Base-by-base conservation (phyloP, 805 yeast species). In the Kluyveromyces nonfermentans region DNA sequence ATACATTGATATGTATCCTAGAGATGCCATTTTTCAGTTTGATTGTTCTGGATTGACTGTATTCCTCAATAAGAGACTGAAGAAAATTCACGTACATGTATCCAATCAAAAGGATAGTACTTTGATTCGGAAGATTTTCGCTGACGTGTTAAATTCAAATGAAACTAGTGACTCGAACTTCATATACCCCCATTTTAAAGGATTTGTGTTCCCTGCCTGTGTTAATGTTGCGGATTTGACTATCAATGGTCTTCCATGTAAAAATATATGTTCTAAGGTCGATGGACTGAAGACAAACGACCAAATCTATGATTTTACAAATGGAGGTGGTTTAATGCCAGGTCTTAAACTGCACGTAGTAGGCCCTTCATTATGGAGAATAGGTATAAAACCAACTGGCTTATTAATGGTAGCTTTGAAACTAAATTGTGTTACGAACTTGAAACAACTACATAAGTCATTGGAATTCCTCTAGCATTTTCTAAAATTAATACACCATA, bases 1-100 rank as follows among this genome's bases (percentile, higher is more conserved):
- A 1, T 72, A 53, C 50, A 59, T 69, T 5, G 80, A 76, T 52
- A 57, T 48, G 2, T 33, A 22, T 38, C 38, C 50, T 31, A 57
- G 80, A 31, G 67, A 62, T 14, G 53, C 77, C 46, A 50, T 71
- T 0, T 50, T 76, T 17, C 78, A 77, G 50, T 52, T 71, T 15
- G 65, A 61, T 42, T 49, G 61, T 1, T 48, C 48, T 46, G 52
- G 68, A 48, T 48, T 59, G 54, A 38, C 56, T 43, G 42, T 59
- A 34, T 42, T 69, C 18, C 50, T 67, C 41, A 55, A 69, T 30
- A 58, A 63, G 41, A 53, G 55, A 30, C 50, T 50, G n/a, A 49
- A 51, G 46, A 47, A 43, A 4, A 49, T 56, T 3, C 58, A 59
- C 41, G 45, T 61, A 8, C 46, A 47, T 12, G 32, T 61, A 19